Conservation (phyloP, 2,329 filamentous ascomycete genomes). For the Dryadomyces quercivorus region DNA sequence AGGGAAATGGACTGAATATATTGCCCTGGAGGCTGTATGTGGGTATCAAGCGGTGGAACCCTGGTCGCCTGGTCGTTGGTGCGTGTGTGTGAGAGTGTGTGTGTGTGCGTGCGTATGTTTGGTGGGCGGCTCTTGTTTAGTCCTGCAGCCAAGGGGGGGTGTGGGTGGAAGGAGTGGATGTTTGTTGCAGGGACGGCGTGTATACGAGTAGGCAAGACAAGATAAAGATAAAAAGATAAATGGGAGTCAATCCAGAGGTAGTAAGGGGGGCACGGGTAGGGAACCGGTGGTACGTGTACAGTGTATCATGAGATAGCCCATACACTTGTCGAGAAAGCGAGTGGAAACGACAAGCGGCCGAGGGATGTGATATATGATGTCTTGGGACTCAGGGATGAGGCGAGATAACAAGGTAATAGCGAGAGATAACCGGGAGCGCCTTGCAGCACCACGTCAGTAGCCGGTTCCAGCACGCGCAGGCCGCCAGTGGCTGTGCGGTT, state of each 20-base stretch:
- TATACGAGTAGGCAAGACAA: not conserved
- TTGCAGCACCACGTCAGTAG: constrained; percentile 1
- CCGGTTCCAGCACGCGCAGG: not conserved
- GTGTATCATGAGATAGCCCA: not conserved
- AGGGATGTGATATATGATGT: not conserved
- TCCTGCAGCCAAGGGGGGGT: not conserved
- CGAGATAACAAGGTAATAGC: constrained; percentile 1
- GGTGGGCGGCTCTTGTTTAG: constrained; percentile 1
- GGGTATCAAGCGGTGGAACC: constrained; percentile 1
- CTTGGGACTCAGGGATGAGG: not conserved
- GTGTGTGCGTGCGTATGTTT: not conserved
- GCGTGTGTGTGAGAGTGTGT: too few relatives aligned
- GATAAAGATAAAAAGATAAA: not conserved
- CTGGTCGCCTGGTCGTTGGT: too few relatives aligned
- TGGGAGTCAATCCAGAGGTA: not conserved
- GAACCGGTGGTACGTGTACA: not conserved
- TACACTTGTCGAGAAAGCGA: not conserved
- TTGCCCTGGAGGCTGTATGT: not conserved
- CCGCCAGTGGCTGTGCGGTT: not conserved
- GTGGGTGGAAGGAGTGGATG: not conserved
- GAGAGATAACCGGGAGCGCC: not conserved
- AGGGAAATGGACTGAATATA: not conserved
- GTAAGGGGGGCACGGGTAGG: not conserved
- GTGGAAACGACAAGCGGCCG: not conserved
- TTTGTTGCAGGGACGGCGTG: not conserved